Percentiles rank a stretch among this genome's conserved stretches.
phyloP scores from a whole-genome alignment of 768 basidiomycete genomes.

The Pleurotus citrinopileatus region DNA sequence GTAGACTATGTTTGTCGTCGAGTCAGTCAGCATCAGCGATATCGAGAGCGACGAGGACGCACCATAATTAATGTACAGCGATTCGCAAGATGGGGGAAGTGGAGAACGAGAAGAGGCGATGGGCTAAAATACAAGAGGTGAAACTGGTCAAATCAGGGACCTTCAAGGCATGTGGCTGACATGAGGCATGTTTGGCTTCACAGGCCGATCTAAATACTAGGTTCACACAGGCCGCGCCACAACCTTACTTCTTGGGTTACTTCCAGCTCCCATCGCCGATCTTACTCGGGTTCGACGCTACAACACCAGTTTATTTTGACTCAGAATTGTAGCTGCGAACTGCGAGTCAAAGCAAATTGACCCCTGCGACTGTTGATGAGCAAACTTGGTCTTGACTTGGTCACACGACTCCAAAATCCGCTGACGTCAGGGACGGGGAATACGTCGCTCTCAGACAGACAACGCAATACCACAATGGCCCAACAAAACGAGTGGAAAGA shows the following conservation, averaged over 20 bases:
- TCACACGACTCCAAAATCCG: background rate
- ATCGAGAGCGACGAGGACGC: background rate
- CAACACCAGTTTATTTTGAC: too few relatives aligned
- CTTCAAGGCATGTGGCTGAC: background rate
- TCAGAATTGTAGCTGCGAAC: too few relatives aligned
- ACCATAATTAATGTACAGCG: slow-evolving; percentile 4
- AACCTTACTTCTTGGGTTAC: background rate
- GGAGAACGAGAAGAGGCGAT: background rate
- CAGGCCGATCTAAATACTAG: background rate
- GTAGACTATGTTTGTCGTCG: slow-evolving; percentile 68
- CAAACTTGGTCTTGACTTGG: too few relatives aligned
- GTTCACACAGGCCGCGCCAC: background rate
- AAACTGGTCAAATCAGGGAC: slow-evolving; percentile 29
- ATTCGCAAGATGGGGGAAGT: background rate
- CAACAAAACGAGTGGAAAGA: slow-evolving; percentile 43
- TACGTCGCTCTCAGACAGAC: too few relatives aligned
- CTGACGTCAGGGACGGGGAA: background rate
- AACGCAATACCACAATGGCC: background rate
- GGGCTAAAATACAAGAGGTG: slow-evolving; percentile 22
- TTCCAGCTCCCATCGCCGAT: too few relatives aligned
- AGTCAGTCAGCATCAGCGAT: background rate
- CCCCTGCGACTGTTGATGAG: too few relatives aligned
- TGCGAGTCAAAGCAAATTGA: too few relatives aligned
- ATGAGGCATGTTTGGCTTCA: slow-evolving; percentile 1
- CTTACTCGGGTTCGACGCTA: too few relatives aligned